Evolutionary conservation across 139 green algal genomes (phyloP), one percentile per base, ranked within the genome.

Genomic region (Micromonas pusilla): DNA sequence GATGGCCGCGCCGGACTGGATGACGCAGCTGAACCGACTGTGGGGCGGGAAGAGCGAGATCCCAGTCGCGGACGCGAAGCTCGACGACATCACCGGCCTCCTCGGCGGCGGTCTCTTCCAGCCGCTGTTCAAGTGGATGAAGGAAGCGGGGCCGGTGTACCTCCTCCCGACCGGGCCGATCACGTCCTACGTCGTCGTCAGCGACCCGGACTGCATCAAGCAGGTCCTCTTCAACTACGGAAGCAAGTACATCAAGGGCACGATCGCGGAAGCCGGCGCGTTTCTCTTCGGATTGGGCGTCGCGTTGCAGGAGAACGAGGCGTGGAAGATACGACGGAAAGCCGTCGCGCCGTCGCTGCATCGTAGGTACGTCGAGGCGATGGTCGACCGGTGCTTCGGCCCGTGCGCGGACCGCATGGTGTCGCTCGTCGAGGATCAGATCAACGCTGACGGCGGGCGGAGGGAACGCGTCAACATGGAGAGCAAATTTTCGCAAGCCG

Each of bases 221-320:
- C 92, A 98, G 80, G 91, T 99, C 73, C 89, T 99, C 77, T 84
- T 91, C 3, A 80, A 68, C 62, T 82, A 79, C 64, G 79, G 80
- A 19, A 80, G 81, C 16, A 82, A 89, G 45, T 97, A 98, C 76
- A 78, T 78, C 33, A 78, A 75, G 68, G 72, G 72, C 38, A 80
- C 65, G 54, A 72, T 83, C 23, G 39, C 67, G 26, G 80, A 88
- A 72, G 84, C 93, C 36, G 89, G 89, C 0, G 54, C 96, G 80
- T 98, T 98, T 77, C 87, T 98, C 63, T 99, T 99, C 85, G 96
- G 96, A 0, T 84, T 93, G 13, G 95, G 95, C 52, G 97, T 99
- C 90, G 96, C 96, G 3, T 85, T 98, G 19, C 54, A 88, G 0
- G 90, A 93, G 30, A 92, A 93, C 0, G 91, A 97, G 31, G 28